Conservation (phyloP, 768 basidiomycete genomes). For the Termitomyces sp. region DNA sequence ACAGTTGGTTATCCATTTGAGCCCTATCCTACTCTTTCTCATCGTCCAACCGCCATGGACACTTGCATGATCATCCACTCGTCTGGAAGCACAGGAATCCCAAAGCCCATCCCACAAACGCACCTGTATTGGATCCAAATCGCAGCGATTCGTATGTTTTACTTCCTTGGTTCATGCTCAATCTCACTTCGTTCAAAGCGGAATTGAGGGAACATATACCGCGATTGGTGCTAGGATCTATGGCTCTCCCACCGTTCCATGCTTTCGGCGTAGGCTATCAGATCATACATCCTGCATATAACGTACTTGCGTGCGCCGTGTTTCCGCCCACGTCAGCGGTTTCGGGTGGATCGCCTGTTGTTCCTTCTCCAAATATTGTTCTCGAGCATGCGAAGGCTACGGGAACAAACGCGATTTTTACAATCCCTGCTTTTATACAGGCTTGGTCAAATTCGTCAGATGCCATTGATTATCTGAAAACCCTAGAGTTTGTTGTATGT, state of each 20-base stretch:
- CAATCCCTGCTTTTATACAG: slow-evolving; percentile 27
- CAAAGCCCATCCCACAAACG: slow-evolving; percentile 30
- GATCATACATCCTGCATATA: slow-evolving; percentile 23
- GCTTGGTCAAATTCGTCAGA: slow-evolving; percentile 24
- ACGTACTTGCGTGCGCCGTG: slow-evolving; percentile 14
- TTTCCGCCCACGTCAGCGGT: slow-evolving; percentile 23
- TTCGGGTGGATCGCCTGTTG: slow-evolving; percentile 22
- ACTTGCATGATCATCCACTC: slow-evolving; percentile 30
- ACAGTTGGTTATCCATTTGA: slow-evolving; percentile 3
- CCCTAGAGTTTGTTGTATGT: slow-evolving; percentile 24
- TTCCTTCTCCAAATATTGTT: slow-evolving; percentile 31
- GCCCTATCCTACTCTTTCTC: background rate
- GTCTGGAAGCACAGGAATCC: slow-evolving; percentile 36
- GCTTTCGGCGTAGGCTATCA: slow-evolving; percentile 22
- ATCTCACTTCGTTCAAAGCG: background rate
- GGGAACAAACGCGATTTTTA: slow-evolving; percentile 19
- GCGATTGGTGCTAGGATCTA: slow-evolving; percentile 17
- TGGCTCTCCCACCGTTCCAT: slow-evolving; percentile 31
- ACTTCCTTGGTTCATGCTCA: background rate
- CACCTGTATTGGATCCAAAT: slow-evolving; percentile 19
- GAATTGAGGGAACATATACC: slow-evolving; percentile 12
- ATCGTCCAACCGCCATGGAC: slow-evolving; percentile 11
- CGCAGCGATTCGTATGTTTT: slow-evolving; percentile 19
- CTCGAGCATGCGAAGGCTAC: slow-evolving; percentile 22
- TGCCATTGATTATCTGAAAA: slow-evolving; percentile 22